Percentiles rank a stretch among this genome's conserved stretches.
Evolutionary conservation across 106 monocot species (phyloP).

Genomic region (Triglochin maritima): DNA sequence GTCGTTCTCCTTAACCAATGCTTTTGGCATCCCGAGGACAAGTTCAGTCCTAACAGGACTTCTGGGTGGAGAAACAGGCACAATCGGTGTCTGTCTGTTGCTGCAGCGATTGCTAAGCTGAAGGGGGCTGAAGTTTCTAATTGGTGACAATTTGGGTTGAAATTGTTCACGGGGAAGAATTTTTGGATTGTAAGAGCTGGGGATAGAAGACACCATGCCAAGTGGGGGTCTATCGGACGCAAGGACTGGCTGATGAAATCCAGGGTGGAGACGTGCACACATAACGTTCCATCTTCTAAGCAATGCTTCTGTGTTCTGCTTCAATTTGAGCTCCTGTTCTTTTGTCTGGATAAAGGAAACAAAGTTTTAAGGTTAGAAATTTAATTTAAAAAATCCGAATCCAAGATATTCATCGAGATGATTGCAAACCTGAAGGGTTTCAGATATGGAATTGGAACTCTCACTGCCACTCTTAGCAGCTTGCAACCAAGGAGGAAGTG

Average conservation of each 20-base stretch:
- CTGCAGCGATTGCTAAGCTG: no score
- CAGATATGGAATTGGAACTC: not conserved
- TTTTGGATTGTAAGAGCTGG: not conserved
- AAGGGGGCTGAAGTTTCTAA: no score
- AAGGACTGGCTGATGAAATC: not conserved
- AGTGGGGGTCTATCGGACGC: no score
- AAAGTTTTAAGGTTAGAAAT: not conserved
- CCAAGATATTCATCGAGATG: not conserved
- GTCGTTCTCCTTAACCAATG: not conserved
- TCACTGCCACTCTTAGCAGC: constrained; percentile 24
- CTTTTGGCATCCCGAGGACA: constrained; percentile 14
- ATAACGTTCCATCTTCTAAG: constrained; percentile 39
- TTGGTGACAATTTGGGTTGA: not conserved
- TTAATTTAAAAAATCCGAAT: not conserved
- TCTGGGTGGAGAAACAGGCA: constrained; percentile 1
- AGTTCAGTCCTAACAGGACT: constrained; percentile 38
- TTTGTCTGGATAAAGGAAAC: constrained; percentile 9
- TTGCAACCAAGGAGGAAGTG: constrained; percentile 78
- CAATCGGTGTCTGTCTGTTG: no score
- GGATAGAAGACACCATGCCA: no score
- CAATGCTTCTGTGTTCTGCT: constrained; percentile 41
- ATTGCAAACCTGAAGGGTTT: constrained; percentile 1
- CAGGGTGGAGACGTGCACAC: constrained; percentile 10
- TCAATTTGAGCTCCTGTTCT: constrained; percentile 35
- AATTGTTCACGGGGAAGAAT: not conserved